A percentile compares a stretch with the other conserved stretches of the same genome.
phyloP scores from a whole-genome alignment of 192 early-diverging fungal genomes.

The Podila minutissima region DNA sequence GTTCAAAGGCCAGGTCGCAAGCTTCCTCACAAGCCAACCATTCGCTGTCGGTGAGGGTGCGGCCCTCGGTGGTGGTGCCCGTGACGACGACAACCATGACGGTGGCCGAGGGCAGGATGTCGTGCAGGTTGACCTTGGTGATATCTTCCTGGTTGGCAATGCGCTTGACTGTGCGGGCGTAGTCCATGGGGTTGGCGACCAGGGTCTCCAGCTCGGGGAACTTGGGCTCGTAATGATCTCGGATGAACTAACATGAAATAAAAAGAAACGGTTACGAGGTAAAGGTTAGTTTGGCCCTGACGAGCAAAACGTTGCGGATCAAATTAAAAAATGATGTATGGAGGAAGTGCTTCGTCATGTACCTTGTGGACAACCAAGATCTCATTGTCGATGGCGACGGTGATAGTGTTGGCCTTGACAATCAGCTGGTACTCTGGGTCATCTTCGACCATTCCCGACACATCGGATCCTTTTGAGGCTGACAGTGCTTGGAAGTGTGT shows the following conservation, averaged over 20 bases:
- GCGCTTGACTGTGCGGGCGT: conserved; percentile 83
- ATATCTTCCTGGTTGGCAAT: conserved; percentile 87
- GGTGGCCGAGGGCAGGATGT: conserved; percentile 82
- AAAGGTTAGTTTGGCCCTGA: neutral
- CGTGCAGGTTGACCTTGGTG: conserved; percentile 79
- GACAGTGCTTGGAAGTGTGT: conserved; percentile 52
- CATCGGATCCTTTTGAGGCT: conserved; percentile 52
- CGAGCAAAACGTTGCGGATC: neutral
- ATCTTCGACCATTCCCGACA: conserved; percentile 75
- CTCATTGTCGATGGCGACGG: conserved; percentile 89
- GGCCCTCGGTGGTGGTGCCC: conserved; percentile 85
- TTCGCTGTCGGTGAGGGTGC: conserved; percentile 67
- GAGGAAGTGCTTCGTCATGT: neutral
- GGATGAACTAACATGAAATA: conserved; percentile 67
- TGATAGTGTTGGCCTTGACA: conserved; percentile 86
- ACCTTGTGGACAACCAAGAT: conserved; percentile 90
- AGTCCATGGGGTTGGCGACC: conserved; percentile 89
- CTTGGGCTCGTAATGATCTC: conserved; percentile 88
- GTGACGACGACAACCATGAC: conserved; percentile 95
- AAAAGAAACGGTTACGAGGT: neutral
- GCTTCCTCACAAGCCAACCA: conserved; percentile 77
- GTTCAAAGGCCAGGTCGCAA: conserved; percentile 77
- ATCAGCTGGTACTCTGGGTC: conserved; percentile 91
- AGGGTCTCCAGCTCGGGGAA: conserved; percentile 95
- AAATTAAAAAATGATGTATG: conserved; percentile 3